phyloP scores from a whole-genome alignment of 345 rosid genomes.

The Rubroshorea leprosula region DNA sequence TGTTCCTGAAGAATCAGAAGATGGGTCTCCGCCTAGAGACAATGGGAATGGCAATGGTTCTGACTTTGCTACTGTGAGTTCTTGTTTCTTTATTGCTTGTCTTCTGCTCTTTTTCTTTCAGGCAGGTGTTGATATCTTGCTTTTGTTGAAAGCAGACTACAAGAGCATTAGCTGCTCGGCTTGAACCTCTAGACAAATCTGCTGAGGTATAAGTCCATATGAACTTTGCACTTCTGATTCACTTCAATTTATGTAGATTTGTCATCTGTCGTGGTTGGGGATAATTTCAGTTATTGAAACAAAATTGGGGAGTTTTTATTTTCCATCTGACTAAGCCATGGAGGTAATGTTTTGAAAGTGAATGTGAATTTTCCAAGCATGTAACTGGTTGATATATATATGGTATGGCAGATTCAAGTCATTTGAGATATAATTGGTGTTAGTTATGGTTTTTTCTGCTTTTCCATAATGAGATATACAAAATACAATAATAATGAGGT shows the following conservation, averaged over 20 bases:
- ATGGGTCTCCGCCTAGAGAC: constrained; percentile 68
- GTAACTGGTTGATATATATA: too few relatives aligned
- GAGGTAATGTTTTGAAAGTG: too few relatives aligned
- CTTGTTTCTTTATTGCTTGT: neutral
- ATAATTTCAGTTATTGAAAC: too few relatives aligned
- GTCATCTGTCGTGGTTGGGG: neutral
- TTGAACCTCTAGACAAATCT: constrained; percentile 46
- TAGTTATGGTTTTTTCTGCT: too few relatives aligned
- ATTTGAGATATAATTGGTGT: too few relatives aligned
- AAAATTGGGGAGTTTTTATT: too few relatives aligned
- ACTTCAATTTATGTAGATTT: constrained; percentile 9
- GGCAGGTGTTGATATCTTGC: constrained; percentile 12
- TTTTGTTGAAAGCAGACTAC: constrained; percentile 33
- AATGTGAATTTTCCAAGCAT: too few relatives aligned
- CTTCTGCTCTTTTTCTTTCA: neutral
- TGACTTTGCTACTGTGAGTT: constrained; percentile 49
- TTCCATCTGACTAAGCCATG: too few relatives aligned
- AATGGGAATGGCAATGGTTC: constrained; percentile 46
- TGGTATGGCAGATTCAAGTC: too few relatives aligned
- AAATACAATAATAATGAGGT: too few relatives aligned
- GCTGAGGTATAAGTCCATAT: constrained; percentile 37
- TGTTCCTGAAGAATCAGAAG: constrained; percentile 70
- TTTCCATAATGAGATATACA: too few relatives aligned
- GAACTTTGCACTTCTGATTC: neutral
- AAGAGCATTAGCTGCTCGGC: constrained; percentile 32